These are phyloP conservation scores for Termitomyces sp. DNA, from an alignment of 768 basidiomycete genomes.

Conservation along the genomic window DNA sequence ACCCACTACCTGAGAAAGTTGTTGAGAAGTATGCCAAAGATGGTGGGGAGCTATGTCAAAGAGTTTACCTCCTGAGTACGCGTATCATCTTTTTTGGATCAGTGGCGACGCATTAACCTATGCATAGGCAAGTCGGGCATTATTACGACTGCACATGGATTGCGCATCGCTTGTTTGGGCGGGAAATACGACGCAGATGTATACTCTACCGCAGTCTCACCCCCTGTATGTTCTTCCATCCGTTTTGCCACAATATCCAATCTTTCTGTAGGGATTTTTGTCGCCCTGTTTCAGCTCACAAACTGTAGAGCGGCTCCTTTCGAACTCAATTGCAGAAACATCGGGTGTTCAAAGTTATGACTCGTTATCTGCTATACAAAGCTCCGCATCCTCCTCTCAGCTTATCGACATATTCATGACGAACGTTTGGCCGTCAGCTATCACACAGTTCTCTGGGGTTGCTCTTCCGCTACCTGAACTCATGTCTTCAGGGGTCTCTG, in stretches of 20 bases:
- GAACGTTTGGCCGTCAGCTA: conserved; percentile 67
- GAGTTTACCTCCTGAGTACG: conserved; percentile 84
- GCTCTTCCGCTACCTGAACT: conserved; percentile 45
- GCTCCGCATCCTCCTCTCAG: conserved; percentile 55
- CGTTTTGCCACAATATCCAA: conserved; percentile 3
- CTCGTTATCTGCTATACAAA: conserved; percentile 65
- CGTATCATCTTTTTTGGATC: conserved; percentile 10
- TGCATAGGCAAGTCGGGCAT: conserved; percentile 72
- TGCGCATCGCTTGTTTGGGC: conserved; percentile 83
- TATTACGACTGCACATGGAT: conserved; percentile 71
- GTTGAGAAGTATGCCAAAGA: conserved; percentile 72
- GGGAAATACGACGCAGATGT: conserved; percentile 65
- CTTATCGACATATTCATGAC: conserved; percentile 79
- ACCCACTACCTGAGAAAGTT: conserved; percentile 67
- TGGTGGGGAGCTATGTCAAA: conserved; percentile 74
- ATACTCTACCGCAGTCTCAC: conserved; percentile 53
- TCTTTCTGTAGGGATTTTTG: conserved; percentile 55
- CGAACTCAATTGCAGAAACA: conserved; percentile 60
- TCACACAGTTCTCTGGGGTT: conserved; percentile 56
- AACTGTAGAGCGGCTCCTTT: conserved; percentile 65
- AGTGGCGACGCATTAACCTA: not conserved
- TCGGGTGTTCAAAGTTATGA: conserved; percentile 45
- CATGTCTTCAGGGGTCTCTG: conserved; percentile 39
- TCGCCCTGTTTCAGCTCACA: conserved; percentile 72
- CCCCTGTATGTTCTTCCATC: conserved; percentile 45